Evolutionary conservation across 2,329 filamentous ascomycete genomes (phyloP).

Genomic region (Immersiporthe knoxdaviesiana): DNA sequence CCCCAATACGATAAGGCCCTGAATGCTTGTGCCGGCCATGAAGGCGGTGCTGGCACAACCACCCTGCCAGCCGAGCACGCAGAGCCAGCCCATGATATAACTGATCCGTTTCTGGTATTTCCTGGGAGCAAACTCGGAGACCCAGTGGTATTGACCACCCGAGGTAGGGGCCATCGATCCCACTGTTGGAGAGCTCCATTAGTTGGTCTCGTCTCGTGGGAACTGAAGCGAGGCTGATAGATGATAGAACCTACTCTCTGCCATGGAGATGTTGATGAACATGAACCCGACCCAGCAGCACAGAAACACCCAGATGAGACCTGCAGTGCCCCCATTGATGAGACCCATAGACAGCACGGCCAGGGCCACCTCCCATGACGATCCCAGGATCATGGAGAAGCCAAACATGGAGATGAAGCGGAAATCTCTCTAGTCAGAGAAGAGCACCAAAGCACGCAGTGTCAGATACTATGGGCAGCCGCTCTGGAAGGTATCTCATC

Average conservation of each 20-base stretch:
- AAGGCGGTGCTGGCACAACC: conserved; percentile 46
- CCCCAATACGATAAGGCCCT: conserved; percentile 47
- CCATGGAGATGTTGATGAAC: conserved; percentile 47
- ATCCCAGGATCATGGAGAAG: conserved; percentile 50
- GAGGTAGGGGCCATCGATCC: conserved; percentile 50
- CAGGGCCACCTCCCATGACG: conserved; percentile 50
- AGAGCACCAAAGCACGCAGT: conserved; percentile 34
- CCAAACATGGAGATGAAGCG: conserved; percentile 50
- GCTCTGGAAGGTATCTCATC: not conserved
- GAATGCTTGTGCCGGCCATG: conserved; percentile 48
- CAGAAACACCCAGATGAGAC: conserved; percentile 48
- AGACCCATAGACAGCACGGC: conserved; percentile 33
- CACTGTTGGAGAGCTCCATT: not conserved
- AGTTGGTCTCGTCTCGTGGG: not conserved
- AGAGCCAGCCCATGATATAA: conserved; percentile 55
- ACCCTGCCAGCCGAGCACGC: conserved; percentile 50
- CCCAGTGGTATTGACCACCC: conserved; percentile 62
- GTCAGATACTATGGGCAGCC: too few relatives aligned
- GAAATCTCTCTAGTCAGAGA: conserved; percentile 43
- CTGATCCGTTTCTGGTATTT: conserved; percentile 56
- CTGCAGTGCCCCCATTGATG: conserved; percentile 49
- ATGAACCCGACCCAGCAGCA: conserved; percentile 45
- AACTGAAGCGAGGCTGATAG: not conserved
- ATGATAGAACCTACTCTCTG: conserved; percentile 53
- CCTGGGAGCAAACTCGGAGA: conserved; percentile 55